Evolutionary conservation across 345 rosid species (phyloP), one percentile per base, ranked within the genome.

Genomic region (Salix brachista): DNA sequence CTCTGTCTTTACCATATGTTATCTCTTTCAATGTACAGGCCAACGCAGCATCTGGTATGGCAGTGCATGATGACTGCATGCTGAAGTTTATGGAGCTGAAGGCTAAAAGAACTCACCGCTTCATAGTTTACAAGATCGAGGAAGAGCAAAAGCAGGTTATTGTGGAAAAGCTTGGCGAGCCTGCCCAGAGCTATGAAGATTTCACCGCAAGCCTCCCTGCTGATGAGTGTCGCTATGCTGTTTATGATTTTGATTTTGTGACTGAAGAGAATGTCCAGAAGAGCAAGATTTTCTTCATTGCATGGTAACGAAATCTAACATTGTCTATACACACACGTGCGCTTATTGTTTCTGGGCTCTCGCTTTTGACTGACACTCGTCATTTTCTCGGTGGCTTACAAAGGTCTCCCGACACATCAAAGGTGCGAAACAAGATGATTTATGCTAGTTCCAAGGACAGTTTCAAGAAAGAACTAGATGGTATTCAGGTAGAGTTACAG

Each of bases 401-500:
- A 72, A 83, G 85, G 85, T 83, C 74, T 28, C 85, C 85, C 12
- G 85, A 83, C 65, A 83, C 79, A 30, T 41, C 85, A 36, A 79
- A 79, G 76, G 85, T 83, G 26, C 65, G 85, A 70, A 83, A 81
- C 83, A 83, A 83, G 83, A 83, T 83, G 85, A 83, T 83, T 50
- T 83, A 83, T 34, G 85, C 85, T 41, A 83, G 83, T 72, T 82
- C 85, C 36, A 82, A 82, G 76, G 85, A 82, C 77, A 75, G 85
- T 32, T 82, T 82, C 75, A 82, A 82, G 78, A 79, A 82, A 70
- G 85, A 82, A 77, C 77, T 82, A 30, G 85, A 82, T 65, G 85
- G 85, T 28, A 82, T 82, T 71, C 85, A 82, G 82, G 62, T 82
- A 10, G 85, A 82, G 74, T 72, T 82, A 48, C 82, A 82, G 67